These are phyloP conservation scores for Microstegium vimineum DNA, from an alignment of 176 grass and related monocot genomes.

Conservation along the genomic window DNA sequence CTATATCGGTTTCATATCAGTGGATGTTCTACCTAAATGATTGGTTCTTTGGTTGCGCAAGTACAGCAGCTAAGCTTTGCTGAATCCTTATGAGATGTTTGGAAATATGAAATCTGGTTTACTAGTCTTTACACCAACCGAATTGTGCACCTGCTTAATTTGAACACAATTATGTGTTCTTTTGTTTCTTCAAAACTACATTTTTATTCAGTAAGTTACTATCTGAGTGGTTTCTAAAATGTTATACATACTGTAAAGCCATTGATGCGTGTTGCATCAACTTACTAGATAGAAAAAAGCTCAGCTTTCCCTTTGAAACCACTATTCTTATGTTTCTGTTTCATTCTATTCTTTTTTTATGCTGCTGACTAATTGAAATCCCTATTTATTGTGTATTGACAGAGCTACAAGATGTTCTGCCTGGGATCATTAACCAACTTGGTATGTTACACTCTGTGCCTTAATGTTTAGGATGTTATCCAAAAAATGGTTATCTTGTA, in stretches of 20 bases:
- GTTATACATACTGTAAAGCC: not conserved
- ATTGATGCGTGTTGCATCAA: not conserved
- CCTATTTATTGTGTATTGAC: conserved; percentile 32
- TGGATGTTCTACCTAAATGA: not conserved
- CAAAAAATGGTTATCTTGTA: not conserved
- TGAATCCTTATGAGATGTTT: not conserved
- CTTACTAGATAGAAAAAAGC: not conserved
- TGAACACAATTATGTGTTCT: not conserved
- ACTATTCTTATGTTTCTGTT: not conserved
- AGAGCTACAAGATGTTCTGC: conserved; percentile 98
- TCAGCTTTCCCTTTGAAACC: not conserved
- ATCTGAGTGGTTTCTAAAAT: not conserved
- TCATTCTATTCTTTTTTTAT: not conserved
- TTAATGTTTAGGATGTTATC: not conserved
- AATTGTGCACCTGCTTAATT: not conserved
- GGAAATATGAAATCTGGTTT: not conserved
- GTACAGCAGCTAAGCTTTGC: not conserved
- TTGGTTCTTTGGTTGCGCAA: not conserved
- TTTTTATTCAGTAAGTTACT: not conserved
- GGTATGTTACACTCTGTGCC: conserved; percentile 36
- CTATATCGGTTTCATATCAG: not conserved
- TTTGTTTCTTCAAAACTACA: not conserved
- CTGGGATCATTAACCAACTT: conserved; percentile 91
- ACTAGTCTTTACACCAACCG: not conserved
- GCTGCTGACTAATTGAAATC: not conserved